A percentile compares a stretch with the other conserved stretches of the same genome.
Conservation (phyloP, 176 grass and related monocot genomes). For the Hordeum marinum region DNA sequence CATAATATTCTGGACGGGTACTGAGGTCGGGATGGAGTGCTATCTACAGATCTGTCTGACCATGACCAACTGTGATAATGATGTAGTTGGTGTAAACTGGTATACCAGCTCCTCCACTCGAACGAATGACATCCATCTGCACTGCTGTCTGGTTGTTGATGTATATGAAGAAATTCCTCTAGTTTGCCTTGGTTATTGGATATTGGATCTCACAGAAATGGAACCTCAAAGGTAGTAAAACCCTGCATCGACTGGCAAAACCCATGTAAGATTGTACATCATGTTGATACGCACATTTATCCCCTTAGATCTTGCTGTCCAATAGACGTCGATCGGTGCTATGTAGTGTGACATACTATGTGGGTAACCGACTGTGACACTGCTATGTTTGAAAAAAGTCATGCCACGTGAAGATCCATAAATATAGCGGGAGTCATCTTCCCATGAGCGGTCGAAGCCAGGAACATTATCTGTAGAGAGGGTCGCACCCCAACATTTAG, state of each 20-base stretch:
- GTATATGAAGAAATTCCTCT: slow-evolving; percentile 25
- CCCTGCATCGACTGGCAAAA: slow-evolving; percentile 19
- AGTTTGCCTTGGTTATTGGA: slow-evolving; percentile 4
- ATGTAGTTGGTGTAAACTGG: slow-evolving; percentile 17
- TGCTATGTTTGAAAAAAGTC: background rate
- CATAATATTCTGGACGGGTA: background rate
- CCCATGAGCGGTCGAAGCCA: slow-evolving; percentile 20
- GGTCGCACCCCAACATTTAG: slow-evolving; percentile 21
- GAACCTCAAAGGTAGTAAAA: slow-evolving; percentile 26
- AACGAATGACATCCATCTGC: background rate
- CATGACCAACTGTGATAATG: background rate
- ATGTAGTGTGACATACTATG: background rate
- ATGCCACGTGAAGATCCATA: background rate
- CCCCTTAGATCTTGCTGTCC: slow-evolving; percentile 29
- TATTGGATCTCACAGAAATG: slow-evolving; percentile 30
- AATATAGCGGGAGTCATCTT: slow-evolving; percentile 28
- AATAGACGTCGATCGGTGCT: slow-evolving; percentile 7
- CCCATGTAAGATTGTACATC: slow-evolving; percentile 39
- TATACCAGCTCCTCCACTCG: background rate
- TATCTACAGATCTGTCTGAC: slow-evolving; percentile 15
- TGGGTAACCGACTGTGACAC: slow-evolving; percentile 18
- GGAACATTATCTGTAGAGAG: background rate
- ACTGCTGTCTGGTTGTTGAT: slow-evolving; percentile 24
- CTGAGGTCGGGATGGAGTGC: background rate
- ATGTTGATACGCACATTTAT: background rate